Evolutionary conservation across 2,329 filamentous ascomycete species (phyloP).

Genomic region (Xylariaceae sp.): DNA sequence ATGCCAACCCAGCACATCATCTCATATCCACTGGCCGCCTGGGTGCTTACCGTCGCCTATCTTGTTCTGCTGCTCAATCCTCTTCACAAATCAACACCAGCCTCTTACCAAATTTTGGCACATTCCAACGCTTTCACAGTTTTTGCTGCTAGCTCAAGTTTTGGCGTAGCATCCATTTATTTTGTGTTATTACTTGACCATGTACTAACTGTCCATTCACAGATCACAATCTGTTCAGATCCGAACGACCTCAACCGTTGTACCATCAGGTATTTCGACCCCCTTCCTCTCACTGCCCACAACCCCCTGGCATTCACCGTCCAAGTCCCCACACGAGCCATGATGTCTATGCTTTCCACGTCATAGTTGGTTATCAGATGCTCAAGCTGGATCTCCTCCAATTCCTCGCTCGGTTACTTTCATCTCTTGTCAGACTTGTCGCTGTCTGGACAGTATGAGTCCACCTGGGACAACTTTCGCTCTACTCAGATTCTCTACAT

Average conservation of each 20-base stretch:
- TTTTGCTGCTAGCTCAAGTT: too few relatives aligned
- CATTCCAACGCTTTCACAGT: too few relatives aligned
- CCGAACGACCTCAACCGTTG: conserved; percentile 21
- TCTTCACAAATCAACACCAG: too few relatives aligned
- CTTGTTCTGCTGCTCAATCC: too few relatives aligned
- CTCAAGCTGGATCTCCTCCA: background rate
- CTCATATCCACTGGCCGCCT: too few relatives aligned
- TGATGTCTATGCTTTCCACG: background rate
- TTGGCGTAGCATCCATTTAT: too few relatives aligned
- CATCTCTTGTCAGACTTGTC: background rate
- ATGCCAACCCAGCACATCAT: too few relatives aligned
- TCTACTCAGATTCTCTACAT: background rate
- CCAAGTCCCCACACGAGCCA: background rate
- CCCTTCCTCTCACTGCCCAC: background rate
- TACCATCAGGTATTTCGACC: conserved; percentile 22
- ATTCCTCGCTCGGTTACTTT: background rate
- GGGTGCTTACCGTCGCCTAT: too few relatives aligned
- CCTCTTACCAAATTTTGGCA: too few relatives aligned
- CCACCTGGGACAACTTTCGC: background rate
- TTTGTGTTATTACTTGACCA: background rate
- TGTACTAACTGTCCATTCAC: conserved; percentile 6
- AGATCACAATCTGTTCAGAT: conserved; percentile 23
- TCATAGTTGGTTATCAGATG: background rate
- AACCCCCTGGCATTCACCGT: background rate
- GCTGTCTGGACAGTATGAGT: background rate